These are phyloP conservation scores for Mrakia blollopis DNA, from an alignment of 768 basidiomycete species.

Conservation along the genomic window DNA sequence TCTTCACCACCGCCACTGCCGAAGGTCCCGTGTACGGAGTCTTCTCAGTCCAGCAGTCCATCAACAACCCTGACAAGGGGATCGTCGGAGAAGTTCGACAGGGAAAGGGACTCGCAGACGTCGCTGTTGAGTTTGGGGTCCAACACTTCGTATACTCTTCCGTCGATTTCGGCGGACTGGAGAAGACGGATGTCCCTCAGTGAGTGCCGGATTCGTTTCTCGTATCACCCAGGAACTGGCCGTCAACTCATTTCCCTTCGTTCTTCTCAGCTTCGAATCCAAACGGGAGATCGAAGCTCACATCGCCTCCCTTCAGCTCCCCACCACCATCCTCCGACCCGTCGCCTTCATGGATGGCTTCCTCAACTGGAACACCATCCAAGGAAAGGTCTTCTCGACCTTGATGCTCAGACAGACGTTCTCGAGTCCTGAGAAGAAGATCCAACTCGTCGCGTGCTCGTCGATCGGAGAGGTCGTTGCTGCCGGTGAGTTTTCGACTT, in stretches of 20 bases:
- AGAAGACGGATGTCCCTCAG: neutral
- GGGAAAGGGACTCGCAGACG: neutral
- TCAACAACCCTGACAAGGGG: neutral
- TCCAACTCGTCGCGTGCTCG: neutral
- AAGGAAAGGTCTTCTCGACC: neutral
- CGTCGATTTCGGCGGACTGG: neutral
- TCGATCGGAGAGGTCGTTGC: neutral
- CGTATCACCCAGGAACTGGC: no score
- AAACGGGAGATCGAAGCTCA: neutral
- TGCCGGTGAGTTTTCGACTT: neutral
- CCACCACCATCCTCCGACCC: neutral
- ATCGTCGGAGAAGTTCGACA: neutral
- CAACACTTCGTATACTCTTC: neutral
- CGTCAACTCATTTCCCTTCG: neutral
- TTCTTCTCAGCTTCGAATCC: neutral
- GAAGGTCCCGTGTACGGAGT: neutral
- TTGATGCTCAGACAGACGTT: neutral
- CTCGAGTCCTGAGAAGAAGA: neutral
- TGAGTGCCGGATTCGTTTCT: neutral
- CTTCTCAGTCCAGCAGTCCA: conserved; percentile 5
- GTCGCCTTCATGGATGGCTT: neutral
- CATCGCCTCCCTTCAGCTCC: neutral
- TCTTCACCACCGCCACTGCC: neutral
- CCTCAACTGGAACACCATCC: neutral
- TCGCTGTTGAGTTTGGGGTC: neutral